A percentile compares a stretch with the other conserved stretches of the same genome.
These are phyloP conservation scores for Epichloe coenophiala DNA, from an alignment of 2,329 filamentous ascomycete genomes.

Conservation along the genomic window DNA sequence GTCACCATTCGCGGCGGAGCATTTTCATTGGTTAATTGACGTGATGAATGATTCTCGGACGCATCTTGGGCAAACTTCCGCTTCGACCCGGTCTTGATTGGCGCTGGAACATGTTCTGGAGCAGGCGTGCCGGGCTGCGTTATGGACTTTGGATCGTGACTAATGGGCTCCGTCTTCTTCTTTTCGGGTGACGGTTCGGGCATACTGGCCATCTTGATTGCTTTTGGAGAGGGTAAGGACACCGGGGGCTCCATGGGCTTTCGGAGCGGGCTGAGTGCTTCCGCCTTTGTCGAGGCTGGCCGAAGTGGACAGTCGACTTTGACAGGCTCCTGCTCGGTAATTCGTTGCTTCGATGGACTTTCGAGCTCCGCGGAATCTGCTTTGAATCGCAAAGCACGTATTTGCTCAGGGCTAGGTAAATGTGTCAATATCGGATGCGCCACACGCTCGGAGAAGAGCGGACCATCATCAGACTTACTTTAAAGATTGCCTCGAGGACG, in stretches of 20 bases:
- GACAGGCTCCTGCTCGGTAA: conserved; percentile 41
- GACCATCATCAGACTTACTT: conserved; percentile 34
- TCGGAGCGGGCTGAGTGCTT: conserved; percentile 11
- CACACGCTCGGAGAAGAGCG: background rate
- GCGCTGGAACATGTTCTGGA: conserved; percentile 9
- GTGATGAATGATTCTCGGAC: conserved; percentile 22
- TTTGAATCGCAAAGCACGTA: conserved; percentile 42
- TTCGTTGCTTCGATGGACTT: conserved; percentile 44
- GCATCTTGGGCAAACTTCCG: conserved; percentile 46
- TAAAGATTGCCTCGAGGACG: conserved; percentile 52
- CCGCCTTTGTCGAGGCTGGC: conserved; percentile 5
- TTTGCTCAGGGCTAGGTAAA: conserved; percentile 42
- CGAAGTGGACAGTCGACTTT: conserved; percentile 36
- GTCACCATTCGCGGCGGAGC: conserved; percentile 5
- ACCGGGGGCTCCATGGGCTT: conserved; percentile 18
- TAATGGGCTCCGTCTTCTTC: conserved; percentile 7
- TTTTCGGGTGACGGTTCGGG: conserved; percentile 15
- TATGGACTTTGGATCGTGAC: background rate
- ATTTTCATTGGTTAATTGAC: conserved; percentile 17
- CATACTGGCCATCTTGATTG: conserved; percentile 7
- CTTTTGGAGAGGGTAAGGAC: conserved; percentile 16
- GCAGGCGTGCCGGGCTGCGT: background rate
- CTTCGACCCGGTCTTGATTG: conserved; percentile 38
- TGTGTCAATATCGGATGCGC: background rate
- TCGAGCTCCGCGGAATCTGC: conserved; percentile 54